These are phyloP conservation scores for thale cress (Arabidopsis thaliana) DNA, from an alignment of 345 rosid species.

Conservation along the genomic window TAIR10.1 NC_003070.9:27770001-27770500, in stretches of 20 bases:
- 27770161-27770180: conserved; percentile 68
- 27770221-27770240: conserved; percentile 88
- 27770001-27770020: not conserved
- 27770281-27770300: conserved; percentile 91
- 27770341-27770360: conserved; percentile 79
- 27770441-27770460: not conserved
- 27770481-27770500: conserved; percentile 30
- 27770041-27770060: not conserved
- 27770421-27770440: conserved; percentile 45
- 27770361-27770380: conserved; percentile 92
- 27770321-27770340: conserved; percentile 65
- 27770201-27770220: conserved; percentile 87
- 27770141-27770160: conserved; percentile 80
- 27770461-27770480: conserved; percentile 6
- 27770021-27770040: not conserved
- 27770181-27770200: conserved; percentile 64
- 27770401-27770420: conserved; percentile 40
- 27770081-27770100: not conserved
- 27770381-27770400: conserved; percentile 58
- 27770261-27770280: conserved; percentile 76
- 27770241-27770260: conserved; percentile 91
- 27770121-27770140: conserved; percentile 62
- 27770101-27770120: not conserved
- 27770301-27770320: conserved; percentile 96
- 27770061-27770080: not conserved